Base-by-base conservation (phyloP, 257 asterid species). In the Solanum chmielewskii region DNA sequence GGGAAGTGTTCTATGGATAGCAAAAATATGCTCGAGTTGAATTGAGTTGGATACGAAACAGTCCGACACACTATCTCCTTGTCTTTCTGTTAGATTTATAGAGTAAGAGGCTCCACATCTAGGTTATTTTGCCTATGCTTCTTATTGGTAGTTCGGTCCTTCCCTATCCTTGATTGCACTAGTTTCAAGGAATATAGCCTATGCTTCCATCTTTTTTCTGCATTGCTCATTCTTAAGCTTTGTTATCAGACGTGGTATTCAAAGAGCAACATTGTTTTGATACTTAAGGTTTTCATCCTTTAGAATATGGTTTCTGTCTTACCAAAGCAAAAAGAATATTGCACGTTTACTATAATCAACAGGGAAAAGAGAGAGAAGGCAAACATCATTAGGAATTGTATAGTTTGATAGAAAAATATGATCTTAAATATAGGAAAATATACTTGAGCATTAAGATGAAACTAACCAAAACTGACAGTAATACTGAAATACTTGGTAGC, bases 391-490 rank as follows among this genome's bases (percentile, higher is more conserved):
- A 76, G 83, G 35, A 13, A 77, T 25, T n/a, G 64, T 15, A 77
- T 13, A 18, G 14, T 47, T 47, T 0, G 6, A 18, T 80, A 80
- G 85, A 44, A 80, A 47, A 80, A 80, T 27, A 35, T 27, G 68
- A 80, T 47, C 27, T 16, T 33, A 35, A 66, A 45, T 66, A 42
- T 31, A 14, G 16, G 11, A 83, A 84, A 11, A 1, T 18, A n/a
- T 20, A 87, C 66, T 49, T 74, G 62, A 49, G 47, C 23, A 86
- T 52, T 27, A 78, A 66, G 47, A 14, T 83, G 74, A 81, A 87
- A 88, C 85, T 92, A 91, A 96, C 99, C 99, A 83, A 96, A 95
- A 87, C 99, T 96, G 91, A 96, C 98, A 33, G 99, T 93, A 75
- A 96, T 92, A 89, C 93, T 91, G 93, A 96, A 96, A 90, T 93